phyloP scores from a whole-genome alignment of 2,329 filamentous ascomycete species.

The Paradendryphiella salina region DNA sequence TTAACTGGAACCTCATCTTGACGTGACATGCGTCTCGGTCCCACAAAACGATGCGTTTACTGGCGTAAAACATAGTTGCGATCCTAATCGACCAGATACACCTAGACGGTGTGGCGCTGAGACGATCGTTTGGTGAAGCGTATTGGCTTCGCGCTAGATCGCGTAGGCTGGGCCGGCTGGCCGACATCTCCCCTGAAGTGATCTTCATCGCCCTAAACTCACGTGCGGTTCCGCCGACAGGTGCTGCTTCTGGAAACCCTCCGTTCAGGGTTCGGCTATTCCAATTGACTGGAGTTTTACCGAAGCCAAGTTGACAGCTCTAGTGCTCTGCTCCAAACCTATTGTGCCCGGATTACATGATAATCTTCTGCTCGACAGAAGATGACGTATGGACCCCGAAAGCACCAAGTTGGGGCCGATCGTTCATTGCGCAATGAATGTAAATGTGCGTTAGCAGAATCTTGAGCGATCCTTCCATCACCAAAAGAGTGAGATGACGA shows the following conservation, averaged over 20 bases:
- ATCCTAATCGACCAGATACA: not conserved
- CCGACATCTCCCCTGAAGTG: not conserved
- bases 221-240: constrained; percentile 1
- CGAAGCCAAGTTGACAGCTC: no score
- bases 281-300: no score
- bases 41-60: not conserved
- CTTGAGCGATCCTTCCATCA: no score
- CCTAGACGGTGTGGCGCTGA: not conserved
- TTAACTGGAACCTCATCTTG: constrained; percentile 3
- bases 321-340: no score
- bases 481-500: no score
- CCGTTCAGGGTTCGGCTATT: no score
- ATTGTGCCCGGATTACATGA: no score
- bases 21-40: not conserved
- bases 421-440: no score
- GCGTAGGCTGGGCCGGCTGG: constrained; percentile 1
- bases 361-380: no score
- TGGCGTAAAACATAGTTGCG: not conserved
- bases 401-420: no score
- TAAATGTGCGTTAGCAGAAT: no score
- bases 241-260: not conserved
- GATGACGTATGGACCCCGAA: no score
- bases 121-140: constrained; percentile 3
- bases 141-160: constrained; percentile 3
- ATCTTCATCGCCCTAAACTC: not conserved